Percentiles rank a stretch among this genome's conserved stretches.
These are phyloP conservation scores for Scopulariopsis brevicaulis DNA, from an alignment of 2,329 filamentous ascomycete species.

Conservation along the genomic window DNA sequence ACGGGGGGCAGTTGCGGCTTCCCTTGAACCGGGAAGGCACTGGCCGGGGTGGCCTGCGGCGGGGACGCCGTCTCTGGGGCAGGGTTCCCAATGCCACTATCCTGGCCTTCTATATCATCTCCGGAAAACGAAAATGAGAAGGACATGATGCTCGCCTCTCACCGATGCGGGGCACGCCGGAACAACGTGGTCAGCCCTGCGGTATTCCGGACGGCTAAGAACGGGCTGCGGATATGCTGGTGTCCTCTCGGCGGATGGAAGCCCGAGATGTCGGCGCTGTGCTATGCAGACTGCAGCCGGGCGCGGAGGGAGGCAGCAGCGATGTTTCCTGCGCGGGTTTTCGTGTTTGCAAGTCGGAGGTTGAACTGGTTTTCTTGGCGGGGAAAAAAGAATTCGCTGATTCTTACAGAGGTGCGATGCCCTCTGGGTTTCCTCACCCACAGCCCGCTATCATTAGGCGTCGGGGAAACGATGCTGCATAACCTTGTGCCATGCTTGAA, in stretches of 20 bases:
- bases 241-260: neutral
- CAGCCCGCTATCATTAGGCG: neutral
- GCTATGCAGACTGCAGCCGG: neutral
- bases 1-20: constrained; percentile 45
- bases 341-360: neutral
- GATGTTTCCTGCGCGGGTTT: neutral
- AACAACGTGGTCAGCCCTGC: neutral
- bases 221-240: neutral
- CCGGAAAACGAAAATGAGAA: constrained; percentile 53
- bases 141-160: constrained; percentile 19
- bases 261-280: neutral
- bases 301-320: neutral
- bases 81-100: constrained; percentile 16
- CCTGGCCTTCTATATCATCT: constrained; percentile 49
- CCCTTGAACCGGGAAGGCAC: constrained; percentile 51
- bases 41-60: constrained; percentile 25
- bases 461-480: neutral
- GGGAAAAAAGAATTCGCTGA: neutral
- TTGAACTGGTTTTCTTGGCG: neutral
- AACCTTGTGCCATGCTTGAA: neutral
- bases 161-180: neutral
- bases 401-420: neutral
- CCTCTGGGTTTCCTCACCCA: neutral
- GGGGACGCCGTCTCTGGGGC: constrained; percentile 13
- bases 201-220: neutral